Evolutionary conservation across 768 basidiomycete species (phyloP), one percentile per base, ranked within the genome.

Genomic region (Wakefieldia striispora): DNA sequence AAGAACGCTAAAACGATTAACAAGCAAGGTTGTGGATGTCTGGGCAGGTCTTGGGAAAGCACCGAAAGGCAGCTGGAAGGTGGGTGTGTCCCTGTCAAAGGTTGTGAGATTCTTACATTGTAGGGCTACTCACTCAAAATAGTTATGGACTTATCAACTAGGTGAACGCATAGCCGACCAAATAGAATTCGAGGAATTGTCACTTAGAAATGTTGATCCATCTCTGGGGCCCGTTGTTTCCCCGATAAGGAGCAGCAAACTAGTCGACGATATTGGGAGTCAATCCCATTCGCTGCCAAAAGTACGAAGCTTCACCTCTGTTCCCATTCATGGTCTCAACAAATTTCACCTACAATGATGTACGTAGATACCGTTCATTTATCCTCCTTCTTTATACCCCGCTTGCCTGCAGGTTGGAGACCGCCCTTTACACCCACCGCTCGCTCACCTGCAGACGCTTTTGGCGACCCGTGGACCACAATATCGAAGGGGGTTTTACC

Each of bases 161-260:
- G 89, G 89, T 21, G 84, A 89, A 70, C 79, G 79, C 19, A 64
- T 89, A 2, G 73, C 84, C 19, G 85, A 90, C 66, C 74, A 78
- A 19, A 72, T 90, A 53, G 90, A 90, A 43, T 91, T 90, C 56
- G 90, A 91, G 66, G 89, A 92, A 64, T 73, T 86, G 31, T 83
- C 82, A 8, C 72, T 92, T 58, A 87, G 87, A 65, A 75, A 79
- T 27, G 69, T 92, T 27, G 84, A 91, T 58, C 82, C 86, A 16
- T 80, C 84, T 10, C 58, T 85, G 40, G 86, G 82, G 0, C 86
- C 86, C n/a, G 64, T 72, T 1, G 49, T 80, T 12, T 56, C 65
- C 33, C 26, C 55, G 67, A 34, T 62, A 61, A 41, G 51, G 19
- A 42, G 49, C n/a, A 51, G 49, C 16, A 55, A 48, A 31, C 65